Evolutionary conservation across 108 stramenopile genomes (phyloP), one percentile per base, ranked within the genome.

Genomic region (Epithemia pelagica): DNA sequence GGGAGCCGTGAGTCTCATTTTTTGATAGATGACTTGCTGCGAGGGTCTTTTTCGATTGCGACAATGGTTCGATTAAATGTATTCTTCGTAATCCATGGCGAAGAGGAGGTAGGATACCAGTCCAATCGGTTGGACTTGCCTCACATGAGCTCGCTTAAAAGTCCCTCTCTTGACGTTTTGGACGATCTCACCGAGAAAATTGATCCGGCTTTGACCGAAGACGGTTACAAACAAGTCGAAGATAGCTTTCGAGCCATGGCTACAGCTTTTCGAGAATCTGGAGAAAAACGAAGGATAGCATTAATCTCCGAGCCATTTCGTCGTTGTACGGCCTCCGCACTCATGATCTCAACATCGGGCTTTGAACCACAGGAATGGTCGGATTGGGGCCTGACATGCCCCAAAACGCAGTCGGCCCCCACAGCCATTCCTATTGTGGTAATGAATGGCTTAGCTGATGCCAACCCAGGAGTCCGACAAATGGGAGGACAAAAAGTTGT

Each of bases 381-480:
- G 15, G 26, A 58, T 19, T 58, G 56, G 56, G 56, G 56, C 56
- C 26, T 58, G 56, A 58, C 56, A 58, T 18, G 25, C 8, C 56
- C 56, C 7, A 7, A 7, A 21, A 58, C 56, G 7, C 15, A 7
- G 21, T 23, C 25, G 26, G 56, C 56, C 8, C 56, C 56, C 26
- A 19, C 56, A 58, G 56, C 25, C 26, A 58, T 58, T 58, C 56
- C 56, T 18, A 58, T 58, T 58, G 56, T 58, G 7, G 56, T 58
- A 7, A 58, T 58, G 56, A 27, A 58, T 27, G 56, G 56, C 5
- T n/a, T 58, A 21, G 21, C 21, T 27, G 56, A 58, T n/a, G 22
- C 25, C 26, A 58, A 58, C 21, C 25, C 22, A 27, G 25, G 26
- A 19, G 56, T 58, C 8, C 7, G 25, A 27, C 56, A 58, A 27